These are phyloP conservation scores for Globisporangium orthogonon DNA, from an alignment of 352 stramenopile species.

Conservation along the genomic window DNA sequence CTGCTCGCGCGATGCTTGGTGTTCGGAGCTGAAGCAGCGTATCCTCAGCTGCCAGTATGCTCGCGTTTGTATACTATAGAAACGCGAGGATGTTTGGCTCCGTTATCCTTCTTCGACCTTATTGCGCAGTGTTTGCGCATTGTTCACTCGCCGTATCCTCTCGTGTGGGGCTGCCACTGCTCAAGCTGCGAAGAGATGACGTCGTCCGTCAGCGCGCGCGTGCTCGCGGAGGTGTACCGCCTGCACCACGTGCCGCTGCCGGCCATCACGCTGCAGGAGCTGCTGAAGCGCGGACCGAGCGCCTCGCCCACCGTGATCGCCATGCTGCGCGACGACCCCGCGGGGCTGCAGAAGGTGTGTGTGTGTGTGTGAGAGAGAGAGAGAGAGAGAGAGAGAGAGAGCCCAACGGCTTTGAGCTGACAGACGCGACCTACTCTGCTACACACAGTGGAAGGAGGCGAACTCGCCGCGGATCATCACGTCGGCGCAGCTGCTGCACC, in stretches of 20 bases:
- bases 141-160: too few species aligned
- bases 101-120: too few species aligned
- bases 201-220: slow-evolving; percentile 43
- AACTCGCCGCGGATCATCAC: slow-evolving; percentile 70
- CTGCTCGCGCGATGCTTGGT: too few species aligned
- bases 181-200: slow-evolving; percentile 5
- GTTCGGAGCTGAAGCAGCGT: too few species aligned
- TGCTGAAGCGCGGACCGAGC: slow-evolving; percentile 59
- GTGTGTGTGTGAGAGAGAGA: background rate
- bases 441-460: slow-evolving; percentile 42
- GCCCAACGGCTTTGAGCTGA: background rate
- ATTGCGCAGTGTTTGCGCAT: too few species aligned
- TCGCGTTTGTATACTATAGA: too few species aligned
- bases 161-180: too few species aligned
- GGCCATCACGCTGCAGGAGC: slow-evolving; percentile 71
- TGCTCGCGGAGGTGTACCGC: slow-evolving; percentile 78
- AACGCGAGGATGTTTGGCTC: too few species aligned
- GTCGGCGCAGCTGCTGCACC: slow-evolving; percentile 72
- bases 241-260: slow-evolving; percentile 76
- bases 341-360: slow-evolving; percentile 30
- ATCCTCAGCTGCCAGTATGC: too few species aligned
- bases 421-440: too few species aligned
- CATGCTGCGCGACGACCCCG: slow-evolving; percentile 42
- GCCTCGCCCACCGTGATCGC: slow-evolving; percentile 37
- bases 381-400: background rate